Conservation (phyloP, 139 green algal genomes). For the Chlorella sorokiniana region DNA sequence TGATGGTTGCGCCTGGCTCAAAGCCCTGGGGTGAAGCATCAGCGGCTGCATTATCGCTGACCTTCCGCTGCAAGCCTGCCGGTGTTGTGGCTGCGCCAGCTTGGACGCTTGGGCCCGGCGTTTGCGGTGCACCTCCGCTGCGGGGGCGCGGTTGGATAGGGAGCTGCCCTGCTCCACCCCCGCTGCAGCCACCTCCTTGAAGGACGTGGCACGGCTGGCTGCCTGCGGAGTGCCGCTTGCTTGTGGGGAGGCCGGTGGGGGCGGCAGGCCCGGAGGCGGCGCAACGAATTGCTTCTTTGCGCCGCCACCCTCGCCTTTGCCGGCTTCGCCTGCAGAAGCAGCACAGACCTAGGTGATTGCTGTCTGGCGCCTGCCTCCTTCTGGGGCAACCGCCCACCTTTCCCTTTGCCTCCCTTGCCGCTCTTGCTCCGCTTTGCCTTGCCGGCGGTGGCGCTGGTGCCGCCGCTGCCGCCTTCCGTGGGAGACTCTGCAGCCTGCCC, state of each 20-base stretch:
- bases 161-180: neutral
- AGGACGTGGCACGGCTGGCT: neutral
- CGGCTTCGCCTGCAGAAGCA: neutral
- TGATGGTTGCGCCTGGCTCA: too few relatives aligned
- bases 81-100: neutral
- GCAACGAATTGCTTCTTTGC: neutral
- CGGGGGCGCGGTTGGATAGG: neutral
- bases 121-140: neutral
- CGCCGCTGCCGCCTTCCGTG: neutral
- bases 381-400: neutral
- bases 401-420: slow-evolving; percentile 8
- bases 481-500: neutral
- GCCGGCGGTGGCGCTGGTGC: too few relatives aligned
- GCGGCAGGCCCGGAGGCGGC: slow-evolving; percentile 7
- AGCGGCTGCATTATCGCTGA: too few relatives aligned
- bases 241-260: neutral
- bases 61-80: neutral
- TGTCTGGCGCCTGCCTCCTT: neutral
- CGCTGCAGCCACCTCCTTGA: slow-evolving; percentile 1
- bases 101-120: neutral
- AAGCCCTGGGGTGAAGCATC: too few relatives aligned
- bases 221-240: neutral
- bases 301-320: neutral
- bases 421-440: slow-evolving; percentile 22
- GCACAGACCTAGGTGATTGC: neutral